Base-by-base conservation (phyloP, 768 basidiomycete genomes). In the Mycena floridula region DNA sequence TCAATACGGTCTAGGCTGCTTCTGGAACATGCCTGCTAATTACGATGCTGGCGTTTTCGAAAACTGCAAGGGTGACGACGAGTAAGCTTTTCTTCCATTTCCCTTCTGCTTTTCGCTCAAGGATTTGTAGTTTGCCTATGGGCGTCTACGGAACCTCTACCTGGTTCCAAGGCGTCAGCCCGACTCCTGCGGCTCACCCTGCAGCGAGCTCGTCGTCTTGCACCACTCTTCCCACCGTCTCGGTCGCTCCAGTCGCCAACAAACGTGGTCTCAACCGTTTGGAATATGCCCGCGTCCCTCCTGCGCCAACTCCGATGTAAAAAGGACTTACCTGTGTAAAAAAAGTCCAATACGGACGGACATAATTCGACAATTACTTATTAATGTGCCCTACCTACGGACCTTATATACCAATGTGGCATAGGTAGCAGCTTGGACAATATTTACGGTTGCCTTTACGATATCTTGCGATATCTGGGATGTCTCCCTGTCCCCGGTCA, bases 141-240 rank as follows among this genome's bases (percentile, higher is more conserved):
- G 84, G 83, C 37, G 76, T 86, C 15, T 84, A 86, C 52, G 82
- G 81, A 46, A 73, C 76, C 7, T 85, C 81, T 49, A 85, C 82
- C 4, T 86, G 77, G 73, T 61, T 59, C 59, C 88, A 90, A 59
- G 82, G 82, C 16, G 59, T 70, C 37, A 66, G 64, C 1, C 51
- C 48, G 6, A 85, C 81, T 1, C 83, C 86, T 6, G 12, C 69
- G 7, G 62, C 81, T 5, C 80, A 83, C 54, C 72, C 78, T 5
- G 72, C 66, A 7, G 82, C 81, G 18, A 52, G 76, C 4, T 82
- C 84, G 2, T 87, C 82, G 8, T 69, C 76, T 53, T 94, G 92
- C 16, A 25, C 38, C 8, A n/a, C 35, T n/a, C n/a, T 37, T n/a
- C 18, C 30, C n/a, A 37, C 40, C 25, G 22, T 42, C 4, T 13